Conservation (phyloP, 176 grass and related monocot species). For the Carex pumila region DNA sequence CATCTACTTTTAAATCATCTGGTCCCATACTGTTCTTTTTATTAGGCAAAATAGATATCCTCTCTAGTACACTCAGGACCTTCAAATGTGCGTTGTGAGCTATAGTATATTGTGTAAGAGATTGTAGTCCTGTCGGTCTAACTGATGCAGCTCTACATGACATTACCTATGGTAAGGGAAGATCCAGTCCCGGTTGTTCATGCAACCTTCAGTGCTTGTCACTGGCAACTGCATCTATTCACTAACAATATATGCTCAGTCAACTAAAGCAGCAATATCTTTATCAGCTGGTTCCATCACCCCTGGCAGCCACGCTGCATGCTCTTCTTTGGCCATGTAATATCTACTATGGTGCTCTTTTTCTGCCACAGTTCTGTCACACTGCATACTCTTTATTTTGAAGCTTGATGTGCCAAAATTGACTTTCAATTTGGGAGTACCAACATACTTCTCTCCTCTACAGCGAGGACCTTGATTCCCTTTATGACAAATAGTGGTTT, state of each 20-base stretch:
- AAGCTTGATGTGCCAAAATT: slow-evolving; percentile 20
- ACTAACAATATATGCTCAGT: neutral
- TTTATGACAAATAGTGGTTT: too few species aligned
- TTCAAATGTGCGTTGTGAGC: neutral
- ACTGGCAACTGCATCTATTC: neutral
- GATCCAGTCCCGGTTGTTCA: neutral
- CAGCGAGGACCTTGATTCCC: neutral
- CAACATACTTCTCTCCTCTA: slow-evolving; percentile 16
- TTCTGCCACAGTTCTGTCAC: too few species aligned
- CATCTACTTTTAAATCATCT: neutral
- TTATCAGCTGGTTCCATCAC: too few species aligned
- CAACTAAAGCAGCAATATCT: neutral
- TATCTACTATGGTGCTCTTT: neutral
- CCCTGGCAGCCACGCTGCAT: too few species aligned
- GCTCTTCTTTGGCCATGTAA: neutral
- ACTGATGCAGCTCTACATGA: neutral
- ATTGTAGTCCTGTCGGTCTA: neutral
- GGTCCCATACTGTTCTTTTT: too few species aligned
- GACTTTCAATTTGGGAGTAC: slow-evolving; percentile 29
- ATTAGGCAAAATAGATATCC: neutral
- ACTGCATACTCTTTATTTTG: neutral
- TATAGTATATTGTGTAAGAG: neutral
- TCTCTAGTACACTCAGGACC: neutral
- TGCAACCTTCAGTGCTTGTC: neutral
- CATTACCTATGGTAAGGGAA: neutral